Evolutionary conservation across 345 rosid genomes (phyloP).

Genomic region (Eucalyptus cloeziana): DNA sequence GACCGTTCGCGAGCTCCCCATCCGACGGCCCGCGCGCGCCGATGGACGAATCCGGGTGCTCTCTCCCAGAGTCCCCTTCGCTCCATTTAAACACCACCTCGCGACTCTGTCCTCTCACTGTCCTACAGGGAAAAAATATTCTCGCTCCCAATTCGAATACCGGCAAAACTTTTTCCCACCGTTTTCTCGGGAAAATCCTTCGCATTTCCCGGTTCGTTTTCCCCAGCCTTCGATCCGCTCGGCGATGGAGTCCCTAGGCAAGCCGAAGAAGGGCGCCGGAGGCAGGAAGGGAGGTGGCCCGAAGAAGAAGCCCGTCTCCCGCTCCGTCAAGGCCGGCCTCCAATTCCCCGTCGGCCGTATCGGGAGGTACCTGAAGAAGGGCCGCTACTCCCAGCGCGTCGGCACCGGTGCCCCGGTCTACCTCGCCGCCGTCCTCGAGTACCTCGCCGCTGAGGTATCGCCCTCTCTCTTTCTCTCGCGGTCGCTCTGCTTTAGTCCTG

Average conservation of each 20-base stretch:
- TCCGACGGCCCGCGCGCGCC: conserved; percentile 1
- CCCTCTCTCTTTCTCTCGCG: not conserved
- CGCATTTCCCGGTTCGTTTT: not conserved
- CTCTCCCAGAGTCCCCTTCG: not conserved
- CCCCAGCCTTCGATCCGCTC: not conserved
- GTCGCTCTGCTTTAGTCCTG: not conserved
- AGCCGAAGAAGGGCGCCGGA: conserved; percentile 26
- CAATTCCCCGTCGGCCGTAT: conserved; percentile 28
- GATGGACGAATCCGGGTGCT: not conserved
- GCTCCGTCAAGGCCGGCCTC: conserved; percentile 24
- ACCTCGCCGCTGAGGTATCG: conserved; percentile 24
- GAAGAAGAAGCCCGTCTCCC: conserved; percentile 21
- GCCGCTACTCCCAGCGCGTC: conserved; percentile 21
- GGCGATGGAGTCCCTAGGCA: conserved; percentile 8
- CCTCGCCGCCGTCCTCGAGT: conserved; percentile 31
- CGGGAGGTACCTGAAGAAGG: conserved; percentile 28
- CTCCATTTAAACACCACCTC: not conserved
- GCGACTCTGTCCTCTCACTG: not conserved
- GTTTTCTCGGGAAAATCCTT: not conserved
- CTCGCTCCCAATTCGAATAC: not conserved
- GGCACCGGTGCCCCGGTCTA: conserved; percentile 28
- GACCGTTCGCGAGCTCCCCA: not conserved
- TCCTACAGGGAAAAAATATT: not conserved
- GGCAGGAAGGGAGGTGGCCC: conserved; percentile 31
- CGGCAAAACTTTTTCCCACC: not conserved